phyloP scores from a whole-genome alignment of 2,329 filamentous ascomycete genomes.

The Colletotrichum zoysiae region DNA sequence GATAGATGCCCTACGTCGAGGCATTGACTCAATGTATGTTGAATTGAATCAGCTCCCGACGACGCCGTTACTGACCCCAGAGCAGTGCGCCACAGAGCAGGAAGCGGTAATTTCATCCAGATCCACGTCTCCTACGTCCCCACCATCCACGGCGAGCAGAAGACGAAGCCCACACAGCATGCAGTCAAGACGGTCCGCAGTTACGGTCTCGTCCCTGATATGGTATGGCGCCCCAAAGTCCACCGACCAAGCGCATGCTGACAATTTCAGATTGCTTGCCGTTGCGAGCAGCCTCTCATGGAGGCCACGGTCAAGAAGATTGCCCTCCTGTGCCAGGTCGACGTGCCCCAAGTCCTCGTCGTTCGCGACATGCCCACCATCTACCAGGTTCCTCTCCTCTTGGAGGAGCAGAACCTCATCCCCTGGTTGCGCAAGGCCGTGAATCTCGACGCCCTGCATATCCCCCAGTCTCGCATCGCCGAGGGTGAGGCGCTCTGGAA shows the following conservation, averaged over 20 bases:
- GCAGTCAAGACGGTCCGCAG: conserved; percentile 88
- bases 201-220: conserved; percentile 78
- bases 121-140: conserved; percentile 93
- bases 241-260: background rate
- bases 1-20: conserved; percentile 83
- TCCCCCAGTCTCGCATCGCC: conserved; percentile 65
- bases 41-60: no score
- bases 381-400: conserved; percentile 94
- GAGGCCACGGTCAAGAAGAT: conserved; percentile 85
- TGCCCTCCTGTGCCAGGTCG: conserved; percentile 88
- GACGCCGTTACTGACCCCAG: background rate
- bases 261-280: conserved; percentile 81
- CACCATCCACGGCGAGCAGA: conserved; percentile 78
- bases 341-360: conserved; percentile 85
- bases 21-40: conserved; percentile 75
- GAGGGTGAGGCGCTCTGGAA: conserved; percentile 77
- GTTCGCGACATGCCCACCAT: conserved; percentile 91
- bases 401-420: conserved; percentile 84
- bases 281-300: conserved; percentile 83
- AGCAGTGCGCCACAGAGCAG: conserved; percentile 73
- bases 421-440: conserved; percentile 75
- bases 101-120: conserved; percentile 85
- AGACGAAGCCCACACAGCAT: conserved; percentile 97
- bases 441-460: conserved; percentile 69
- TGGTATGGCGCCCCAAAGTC: conserved; percentile 62